Conservation (phyloP, 164 flowering plant species). For the Malania oleifera region DNA sequence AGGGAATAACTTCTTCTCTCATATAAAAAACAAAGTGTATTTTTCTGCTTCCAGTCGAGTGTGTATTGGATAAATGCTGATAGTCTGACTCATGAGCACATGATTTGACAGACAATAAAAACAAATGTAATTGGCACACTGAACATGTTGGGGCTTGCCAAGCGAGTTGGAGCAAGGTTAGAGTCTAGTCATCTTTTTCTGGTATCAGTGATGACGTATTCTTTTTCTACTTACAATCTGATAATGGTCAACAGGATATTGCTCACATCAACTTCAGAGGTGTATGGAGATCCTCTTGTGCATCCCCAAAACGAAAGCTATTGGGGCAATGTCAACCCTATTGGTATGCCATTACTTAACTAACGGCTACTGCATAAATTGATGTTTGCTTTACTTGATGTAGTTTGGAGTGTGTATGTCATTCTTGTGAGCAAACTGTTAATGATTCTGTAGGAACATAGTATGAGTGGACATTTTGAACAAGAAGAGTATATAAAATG, state of each 20-base stretch:
- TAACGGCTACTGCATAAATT: no score
- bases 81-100: background rate
- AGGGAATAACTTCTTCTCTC: no score
- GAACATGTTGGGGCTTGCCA: constrained; percentile 74
- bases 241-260: background rate
- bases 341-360: no score
- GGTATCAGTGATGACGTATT: background rate
- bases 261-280: background rate
- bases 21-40: no score
- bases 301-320: background rate
- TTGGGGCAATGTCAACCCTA: no score
- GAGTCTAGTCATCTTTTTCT: background rate
- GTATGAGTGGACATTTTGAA: no score
- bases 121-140: constrained; percentile 78
- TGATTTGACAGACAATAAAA: constrained; percentile 60
- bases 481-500: no score
- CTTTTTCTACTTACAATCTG: background rate
- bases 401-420: no score
- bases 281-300: background rate
- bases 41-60: background rate
- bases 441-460: no score
- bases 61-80: background rate
- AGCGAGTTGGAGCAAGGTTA: constrained; percentile 80
- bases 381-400: no score
- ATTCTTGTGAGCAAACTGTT: no score